Conservation (phyloP, 2,329 filamentous ascomycete genomes). For the Drechslerella stenobrocha region DNA sequence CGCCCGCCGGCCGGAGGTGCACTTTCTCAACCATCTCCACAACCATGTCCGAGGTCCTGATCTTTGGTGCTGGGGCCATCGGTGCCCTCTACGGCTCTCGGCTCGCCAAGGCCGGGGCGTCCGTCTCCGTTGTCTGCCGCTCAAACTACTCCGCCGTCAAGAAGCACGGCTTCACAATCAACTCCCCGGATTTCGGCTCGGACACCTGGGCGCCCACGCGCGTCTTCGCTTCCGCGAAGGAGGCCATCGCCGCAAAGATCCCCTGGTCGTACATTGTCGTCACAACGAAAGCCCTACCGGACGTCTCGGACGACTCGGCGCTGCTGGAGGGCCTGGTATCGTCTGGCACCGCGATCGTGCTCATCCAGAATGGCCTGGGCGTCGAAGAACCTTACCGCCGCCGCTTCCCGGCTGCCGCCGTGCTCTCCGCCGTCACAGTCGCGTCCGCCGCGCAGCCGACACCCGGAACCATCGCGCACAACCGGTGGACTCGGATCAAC, state of each 20-base stretch:
- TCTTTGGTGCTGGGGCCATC: conserved; percentile 48
- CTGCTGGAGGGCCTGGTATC: conserved; percentile 42
- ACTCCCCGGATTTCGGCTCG: conserved; percentile 69
- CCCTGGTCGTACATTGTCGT: conserved; percentile 70
- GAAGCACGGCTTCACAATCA: conserved; percentile 65
- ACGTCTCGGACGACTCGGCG: conserved; percentile 39
- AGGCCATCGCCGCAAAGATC: conserved; percentile 59
- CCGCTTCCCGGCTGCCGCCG: conserved; percentile 60
- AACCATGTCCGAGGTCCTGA: conserved; percentile 23
- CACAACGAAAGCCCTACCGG: conserved; percentile 70
- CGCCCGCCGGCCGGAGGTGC: too few relatives aligned
- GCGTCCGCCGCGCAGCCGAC: conserved; percentile 60
- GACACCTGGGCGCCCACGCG: conserved; percentile 67
- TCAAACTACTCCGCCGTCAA: conserved; percentile 71
- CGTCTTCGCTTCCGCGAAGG: conserved; percentile 64
- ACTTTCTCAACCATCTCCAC: too few relatives aligned
- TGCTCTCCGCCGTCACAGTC: conserved; percentile 64
- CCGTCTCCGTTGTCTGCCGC: conserved; percentile 71
- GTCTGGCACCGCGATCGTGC: conserved; percentile 61
- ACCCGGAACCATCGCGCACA: conserved; percentile 59
- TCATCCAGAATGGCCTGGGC: conserved; percentile 66
- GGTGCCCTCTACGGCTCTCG: conserved; percentile 51
- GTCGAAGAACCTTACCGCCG: conserved; percentile 63
- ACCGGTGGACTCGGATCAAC: conserved; percentile 51
- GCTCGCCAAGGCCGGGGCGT: conserved; percentile 57